Base-by-base conservation (phyloP, 176 grass and related monocot species). In the Raddia guianensis region DNA sequence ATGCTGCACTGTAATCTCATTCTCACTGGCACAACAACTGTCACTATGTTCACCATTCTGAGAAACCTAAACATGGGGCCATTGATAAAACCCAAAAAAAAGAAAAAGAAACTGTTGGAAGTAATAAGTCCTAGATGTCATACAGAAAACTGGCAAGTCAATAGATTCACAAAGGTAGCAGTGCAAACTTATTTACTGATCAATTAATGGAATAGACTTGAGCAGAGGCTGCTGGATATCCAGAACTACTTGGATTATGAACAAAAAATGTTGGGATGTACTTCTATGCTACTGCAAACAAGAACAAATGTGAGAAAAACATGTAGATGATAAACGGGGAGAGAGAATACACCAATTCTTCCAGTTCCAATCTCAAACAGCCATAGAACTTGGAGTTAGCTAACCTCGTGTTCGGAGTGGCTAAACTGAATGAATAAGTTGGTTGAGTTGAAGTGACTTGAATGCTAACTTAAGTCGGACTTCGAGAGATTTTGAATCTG, bases 161-260 rank as follows among this genome's bases (percentile, higher is more conserved):
- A 47, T 2, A 62, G 12, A 21, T 33, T 76, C 61, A 12, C 44
- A 16, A 18, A 18, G 19, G 1, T 16, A 18, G 37, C 14, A 44
- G 16, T 18, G 40, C 8, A 42, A 10, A 13, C n/a, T 66, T 59
- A 8, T 59, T 59, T 59, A 59, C 18, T 10, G 2, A 56, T 56
- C 56, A 59, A 20, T 59, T 59, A n/a, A 11, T 59, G 56, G n/a
- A 59, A 59, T 59, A 21, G n/a, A 57, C 37, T 21, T 58, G 16
- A 76, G 8, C 18, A 5, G 73, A 75, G 54, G 12, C 27, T 75
- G 43, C n/a, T 60, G 55, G 74, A 63, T 61, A 63, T 44, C 43
- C 20, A 62, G 19, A 32, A 8, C 74, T 18, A 15, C 43, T 49
- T 16, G 43, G 73, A 75, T n/a, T 21, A 21, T 21, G 56, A 59